Evolutionary conservation across 2,329 filamentous ascomycete genomes (phyloP).

Genomic region (Botrytis cinerea): DNA sequence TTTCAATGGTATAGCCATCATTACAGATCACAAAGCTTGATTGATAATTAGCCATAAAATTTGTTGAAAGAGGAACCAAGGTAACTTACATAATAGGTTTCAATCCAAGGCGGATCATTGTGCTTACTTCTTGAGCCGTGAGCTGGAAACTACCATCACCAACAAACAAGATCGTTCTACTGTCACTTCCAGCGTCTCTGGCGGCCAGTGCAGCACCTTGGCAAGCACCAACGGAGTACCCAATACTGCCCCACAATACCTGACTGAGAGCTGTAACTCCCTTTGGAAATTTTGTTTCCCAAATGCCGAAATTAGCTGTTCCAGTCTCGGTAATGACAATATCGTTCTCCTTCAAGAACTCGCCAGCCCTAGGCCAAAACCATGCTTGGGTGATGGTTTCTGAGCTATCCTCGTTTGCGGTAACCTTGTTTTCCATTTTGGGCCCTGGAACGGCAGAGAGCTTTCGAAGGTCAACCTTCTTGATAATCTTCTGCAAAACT

Average conservation of each 20-base stretch:
- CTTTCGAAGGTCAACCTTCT: constrained; percentile 57
- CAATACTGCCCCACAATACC: constrained; percentile 70
- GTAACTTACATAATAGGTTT: constrained; percentile 71
- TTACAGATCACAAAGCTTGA: constrained; percentile 79
- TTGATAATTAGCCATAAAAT: background rate
- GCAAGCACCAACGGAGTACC: constrained; percentile 62
- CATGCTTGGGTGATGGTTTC: constrained; percentile 65
- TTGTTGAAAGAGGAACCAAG: too few relatives aligned
- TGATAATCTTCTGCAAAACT: constrained; percentile 70
- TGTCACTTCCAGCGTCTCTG: constrained; percentile 59
- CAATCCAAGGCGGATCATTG: constrained; percentile 75
- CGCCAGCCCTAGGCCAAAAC: constrained; percentile 76
- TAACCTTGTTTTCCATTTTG: constrained; percentile 54
- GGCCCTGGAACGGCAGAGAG: constrained; percentile 59
- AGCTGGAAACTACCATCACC: constrained; percentile 87
- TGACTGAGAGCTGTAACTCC: constrained; percentile 81
- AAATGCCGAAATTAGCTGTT: constrained; percentile 85
- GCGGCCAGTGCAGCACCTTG: constrained; percentile 74
- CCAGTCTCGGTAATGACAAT: constrained; percentile 75
- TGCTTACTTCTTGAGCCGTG: constrained; percentile 80
- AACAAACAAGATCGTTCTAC: constrained; percentile 80
- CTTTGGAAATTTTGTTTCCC: constrained; percentile 77
- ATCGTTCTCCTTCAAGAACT: constrained; percentile 71
- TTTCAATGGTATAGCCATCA: constrained; percentile 86
- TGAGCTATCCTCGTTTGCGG: constrained; percentile 45